phyloP scores from a whole-genome alignment of 495 filamentous ascomycete species.

The Tuber umbilicatum region DNA sequence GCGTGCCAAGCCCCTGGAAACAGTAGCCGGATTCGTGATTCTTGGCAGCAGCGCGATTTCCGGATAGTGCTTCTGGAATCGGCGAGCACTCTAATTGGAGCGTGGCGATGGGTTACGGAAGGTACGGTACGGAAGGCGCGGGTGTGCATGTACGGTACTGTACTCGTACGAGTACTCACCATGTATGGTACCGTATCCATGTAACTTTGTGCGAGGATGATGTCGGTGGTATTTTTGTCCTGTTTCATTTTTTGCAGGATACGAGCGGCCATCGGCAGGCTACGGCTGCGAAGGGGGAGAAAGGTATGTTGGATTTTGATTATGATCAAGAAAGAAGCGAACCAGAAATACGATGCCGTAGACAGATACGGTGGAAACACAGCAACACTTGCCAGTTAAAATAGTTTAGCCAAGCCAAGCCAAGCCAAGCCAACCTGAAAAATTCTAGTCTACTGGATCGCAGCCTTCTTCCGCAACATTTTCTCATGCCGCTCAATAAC shows the following conservation, averaged over 20 bases:
- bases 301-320: neutral
- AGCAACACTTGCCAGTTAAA: neutral
- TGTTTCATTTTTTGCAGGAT: neutral
- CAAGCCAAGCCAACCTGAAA: neutral
- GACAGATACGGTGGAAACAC: neutral
- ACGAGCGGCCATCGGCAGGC: neutral
- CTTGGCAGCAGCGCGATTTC: neutral
- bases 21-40: neutral
- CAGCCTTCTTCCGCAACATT: conserved; percentile 44
- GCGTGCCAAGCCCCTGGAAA: neutral
- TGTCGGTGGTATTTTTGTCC: neutral
- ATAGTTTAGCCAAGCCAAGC: neutral
- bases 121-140: neutral
- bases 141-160: too few species aligned
- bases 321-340: neutral
- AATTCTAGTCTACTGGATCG: neutral
- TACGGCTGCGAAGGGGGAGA: neutral
- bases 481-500: conserved; percentile 56
- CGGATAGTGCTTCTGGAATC: neutral
- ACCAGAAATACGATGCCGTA: neutral
- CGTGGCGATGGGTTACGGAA: neutral
- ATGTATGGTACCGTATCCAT: neutral
- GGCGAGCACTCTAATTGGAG: too few species aligned
- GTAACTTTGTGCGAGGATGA: neutral
- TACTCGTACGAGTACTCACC: neutral